phyloP scores from a whole-genome alignment of 129 eudicot genomes.

The Apium graveolens region DNA sequence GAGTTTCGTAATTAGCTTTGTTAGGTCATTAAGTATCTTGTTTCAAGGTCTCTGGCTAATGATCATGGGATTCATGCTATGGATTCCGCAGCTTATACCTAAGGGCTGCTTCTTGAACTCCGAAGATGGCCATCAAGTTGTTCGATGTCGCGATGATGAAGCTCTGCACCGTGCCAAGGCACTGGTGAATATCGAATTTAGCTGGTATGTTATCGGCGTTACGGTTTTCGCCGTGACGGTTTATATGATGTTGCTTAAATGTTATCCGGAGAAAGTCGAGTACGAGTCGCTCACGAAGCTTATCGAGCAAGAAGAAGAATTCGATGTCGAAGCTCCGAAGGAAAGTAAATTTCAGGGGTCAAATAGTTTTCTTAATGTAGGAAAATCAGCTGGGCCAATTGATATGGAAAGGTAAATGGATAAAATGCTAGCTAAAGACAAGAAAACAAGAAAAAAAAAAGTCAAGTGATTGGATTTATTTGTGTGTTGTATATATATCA shows the following conservation, averaged over 20 bases:
- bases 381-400: slow-evolving; percentile 38
- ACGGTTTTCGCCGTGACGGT: slow-evolving; percentile 37
- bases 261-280: slow-evolving; percentile 39
- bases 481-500: background rate
- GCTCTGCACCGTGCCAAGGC: slow-evolving; percentile 74
- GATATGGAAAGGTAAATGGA: slow-evolving; percentile 59
- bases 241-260: slow-evolving; percentile 39
- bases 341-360: slow-evolving; percentile 15
- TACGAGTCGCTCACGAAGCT: slow-evolving; percentile 34
- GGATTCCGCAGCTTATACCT: slow-evolving; percentile 66
- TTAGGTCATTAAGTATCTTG: slow-evolving; percentile 62
- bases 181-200: slow-evolving; percentile 68
- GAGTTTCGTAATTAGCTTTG: slow-evolving; percentile 48
- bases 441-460: too few species aligned
- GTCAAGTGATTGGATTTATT: background rate
- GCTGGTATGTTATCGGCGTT: slow-evolving; percentile 66
- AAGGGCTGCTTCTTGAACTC: slow-evolving; percentile 75
- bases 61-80: slow-evolving; percentile 84
- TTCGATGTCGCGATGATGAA: slow-evolving; percentile 51
- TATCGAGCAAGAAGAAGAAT: slow-evolving; percentile 22
- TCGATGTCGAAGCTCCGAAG: slow-evolving; percentile 58
- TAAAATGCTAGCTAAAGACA: background rate
- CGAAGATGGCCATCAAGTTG: slow-evolving; percentile 81
- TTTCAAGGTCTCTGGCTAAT: slow-evolving; percentile 85
- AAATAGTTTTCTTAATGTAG: slow-evolving; percentile 41